Base-by-base conservation (phyloP, 495 filamentous ascomycete genomes). In the Xylaria curta region DNA sequence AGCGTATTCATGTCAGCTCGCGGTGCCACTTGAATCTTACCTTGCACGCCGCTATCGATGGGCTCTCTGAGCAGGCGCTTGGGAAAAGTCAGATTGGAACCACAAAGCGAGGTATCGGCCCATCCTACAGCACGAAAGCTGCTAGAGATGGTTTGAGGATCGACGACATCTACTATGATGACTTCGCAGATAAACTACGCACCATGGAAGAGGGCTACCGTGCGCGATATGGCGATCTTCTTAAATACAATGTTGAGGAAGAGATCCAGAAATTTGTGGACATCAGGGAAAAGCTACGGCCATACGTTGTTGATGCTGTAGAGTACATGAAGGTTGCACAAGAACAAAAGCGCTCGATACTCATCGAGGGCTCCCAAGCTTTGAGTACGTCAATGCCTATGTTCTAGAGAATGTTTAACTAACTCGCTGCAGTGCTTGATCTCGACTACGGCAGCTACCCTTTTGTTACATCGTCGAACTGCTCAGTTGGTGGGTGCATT, bases 361-460 rank as follows among this genome's bases (percentile, higher is more conserved):
- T 97, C 4, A 89, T 97, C 46, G 94, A 97, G 81, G 94, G 93
- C 69, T 91, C 93, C 26, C 93, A 97, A 73, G 93, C 94, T 28
- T 81, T 95, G 67, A 92, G 93, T 73, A 63, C 40, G 66, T 74
- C 70, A 44, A 54, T 24, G 9, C 21, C 17, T 53, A 40, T 24
- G 13, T 26, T 9, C n/a, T 21, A 33, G 4, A 15, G 13, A 66
- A 56, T 1, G 46, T 36, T 56, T 67, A 74, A 47, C 71, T 73
- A 15, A 74, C 65, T 40, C 28, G 64, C n/a, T 49, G 4, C 28
- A 92, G 81, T 89, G 70, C 70, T 72, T 54, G 70, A 72, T 53
- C 53, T 72, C 28, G 70, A 72, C 54, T 72, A 88, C 79, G 92
- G 92, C 77, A 94, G 90, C 66, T 97, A 95, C 77, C 94, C 94